Conservation (phyloP, 2,329 filamentous ascomycete genomes). For the Aureobasidium sp. region DNA sequence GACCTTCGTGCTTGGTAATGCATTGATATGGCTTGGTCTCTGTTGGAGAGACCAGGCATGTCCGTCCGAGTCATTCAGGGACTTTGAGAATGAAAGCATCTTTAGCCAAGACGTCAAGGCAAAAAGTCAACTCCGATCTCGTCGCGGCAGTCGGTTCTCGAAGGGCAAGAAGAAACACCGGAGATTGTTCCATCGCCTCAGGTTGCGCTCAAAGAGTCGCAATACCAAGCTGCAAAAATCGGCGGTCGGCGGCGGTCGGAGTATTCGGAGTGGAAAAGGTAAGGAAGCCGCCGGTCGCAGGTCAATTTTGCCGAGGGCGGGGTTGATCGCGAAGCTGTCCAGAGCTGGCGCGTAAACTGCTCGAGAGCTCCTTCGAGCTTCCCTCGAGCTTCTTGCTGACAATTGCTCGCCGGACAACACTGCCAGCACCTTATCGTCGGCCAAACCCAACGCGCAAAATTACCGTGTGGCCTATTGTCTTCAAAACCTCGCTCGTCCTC, state of each 20-base stretch:
- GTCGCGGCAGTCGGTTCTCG: neutral
- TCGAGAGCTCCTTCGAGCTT: constrained; percentile 7
- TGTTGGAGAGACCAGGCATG: neutral
- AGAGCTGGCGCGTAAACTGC: constrained; percentile 9
- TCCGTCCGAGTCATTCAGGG: neutral
- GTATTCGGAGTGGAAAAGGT: neutral
- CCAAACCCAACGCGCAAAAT: neutral
- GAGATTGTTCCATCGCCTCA: neutral
- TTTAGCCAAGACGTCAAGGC: neutral
- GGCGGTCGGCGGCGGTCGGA: neutral
- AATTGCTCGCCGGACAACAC: neutral
- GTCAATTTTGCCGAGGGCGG: constrained; percentile 1
- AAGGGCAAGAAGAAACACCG: neutral
- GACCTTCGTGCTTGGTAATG: neutral
- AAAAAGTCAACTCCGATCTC: neutral
- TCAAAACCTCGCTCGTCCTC: neutral
- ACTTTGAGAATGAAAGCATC: neutral
- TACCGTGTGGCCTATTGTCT: neutral
- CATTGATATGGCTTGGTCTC: neutral
- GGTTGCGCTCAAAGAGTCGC: neutral
- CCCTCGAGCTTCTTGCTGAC: constrained; percentile 4
- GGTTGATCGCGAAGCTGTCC: neutral
- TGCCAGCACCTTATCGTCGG: neutral
- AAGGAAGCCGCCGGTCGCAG: neutral
- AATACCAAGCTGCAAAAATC: neutral